Percentiles rank a stretch among this genome's conserved stretches.
phyloP scores from a whole-genome alignment of 176 grass and related monocot genomes.

The Phyllostachys edulis region DNA sequence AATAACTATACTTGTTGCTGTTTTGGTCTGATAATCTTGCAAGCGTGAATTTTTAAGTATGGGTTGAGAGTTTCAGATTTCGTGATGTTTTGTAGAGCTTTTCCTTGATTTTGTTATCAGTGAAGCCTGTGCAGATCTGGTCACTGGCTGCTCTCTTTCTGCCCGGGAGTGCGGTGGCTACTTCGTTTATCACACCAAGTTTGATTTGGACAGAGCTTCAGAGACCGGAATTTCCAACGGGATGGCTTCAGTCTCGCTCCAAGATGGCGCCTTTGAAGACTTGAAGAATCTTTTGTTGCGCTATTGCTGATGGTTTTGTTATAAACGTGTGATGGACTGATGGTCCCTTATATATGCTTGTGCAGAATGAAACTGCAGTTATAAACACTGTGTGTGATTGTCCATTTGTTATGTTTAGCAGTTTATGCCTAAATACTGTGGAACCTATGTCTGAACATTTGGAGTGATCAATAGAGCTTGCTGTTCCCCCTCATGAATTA shows the following conservation, averaged over 20 bases:
- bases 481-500: not conserved
- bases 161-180: slow-evolving; percentile 67
- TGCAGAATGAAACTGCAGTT: not conserved
- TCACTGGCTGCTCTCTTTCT: slow-evolving; percentile 35
- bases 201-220: slow-evolving; percentile 37
- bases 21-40: not conserved
- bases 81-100: not conserved
- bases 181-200: slow-evolving; percentile 47
- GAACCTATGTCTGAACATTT: not conserved
- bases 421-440: slow-evolving; percentile 3
- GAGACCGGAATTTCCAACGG: slow-evolving; percentile 51
- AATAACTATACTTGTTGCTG: slow-evolving; percentile 20
- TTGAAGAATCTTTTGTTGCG: slow-evolving; percentile 51
- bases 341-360: not conserved
- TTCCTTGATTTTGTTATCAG: not conserved
- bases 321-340: not conserved
- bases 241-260: slow-evolving; percentile 41
- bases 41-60: not conserved
- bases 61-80: not conserved
- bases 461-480: not conserved
- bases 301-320: slow-evolving; percentile 12
- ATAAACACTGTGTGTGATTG: not conserved
- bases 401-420: not conserved
- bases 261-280: slow-evolving; percentile 44
- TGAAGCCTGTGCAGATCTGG: not conserved